A percentile compares a stretch with the other conserved stretches of the same genome.
These are phyloP conservation scores for Macadamia integrifolia DNA, from an alignment of 164 flowering plant species.

Conservation along the genomic window DNA sequence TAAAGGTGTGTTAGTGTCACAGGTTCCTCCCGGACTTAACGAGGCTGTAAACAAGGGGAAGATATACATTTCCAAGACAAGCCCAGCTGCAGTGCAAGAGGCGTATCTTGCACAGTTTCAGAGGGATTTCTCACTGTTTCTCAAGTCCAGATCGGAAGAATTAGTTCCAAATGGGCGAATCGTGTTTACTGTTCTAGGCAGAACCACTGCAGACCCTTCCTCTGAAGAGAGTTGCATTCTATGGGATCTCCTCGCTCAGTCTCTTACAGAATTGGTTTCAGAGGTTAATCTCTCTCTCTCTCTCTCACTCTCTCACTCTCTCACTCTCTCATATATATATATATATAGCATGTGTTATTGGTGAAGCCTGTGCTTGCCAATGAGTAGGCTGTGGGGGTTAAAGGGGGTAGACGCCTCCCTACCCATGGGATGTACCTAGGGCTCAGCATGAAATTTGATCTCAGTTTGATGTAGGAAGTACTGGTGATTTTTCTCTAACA, in stretches of 20 bases:
- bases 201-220: conserved; percentile 20
- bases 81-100: conserved; percentile 11
- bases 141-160: conserved; percentile 26
- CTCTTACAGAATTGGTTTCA: conserved; percentile 19
- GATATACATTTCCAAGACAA: conserved; percentile 18
- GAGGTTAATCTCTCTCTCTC: conserved; percentile 10
- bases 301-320: too few species aligned
- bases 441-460: too few species aligned
- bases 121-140: conserved; percentile 27
- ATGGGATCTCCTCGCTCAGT: conserved; percentile 26
- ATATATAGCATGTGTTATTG: background rate
- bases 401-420: too few species aligned
- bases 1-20: background rate
- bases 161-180: conserved; percentile 27
- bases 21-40: conserved; percentile 17
- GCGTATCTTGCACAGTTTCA: conserved; percentile 22
- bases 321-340: background rate
- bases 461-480: too few species aligned
- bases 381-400: too few species aligned
- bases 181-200: conserved; percentile 25
- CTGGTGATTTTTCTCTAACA: too few species aligned
- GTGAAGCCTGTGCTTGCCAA: too few species aligned
- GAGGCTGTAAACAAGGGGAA: conserved; percentile 12
- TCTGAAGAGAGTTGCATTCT: conserved; percentile 16
- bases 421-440: too few species aligned